Base-by-base conservation (phyloP, 75 land plant genomes). In the Pinus tabuliformis region DNA sequence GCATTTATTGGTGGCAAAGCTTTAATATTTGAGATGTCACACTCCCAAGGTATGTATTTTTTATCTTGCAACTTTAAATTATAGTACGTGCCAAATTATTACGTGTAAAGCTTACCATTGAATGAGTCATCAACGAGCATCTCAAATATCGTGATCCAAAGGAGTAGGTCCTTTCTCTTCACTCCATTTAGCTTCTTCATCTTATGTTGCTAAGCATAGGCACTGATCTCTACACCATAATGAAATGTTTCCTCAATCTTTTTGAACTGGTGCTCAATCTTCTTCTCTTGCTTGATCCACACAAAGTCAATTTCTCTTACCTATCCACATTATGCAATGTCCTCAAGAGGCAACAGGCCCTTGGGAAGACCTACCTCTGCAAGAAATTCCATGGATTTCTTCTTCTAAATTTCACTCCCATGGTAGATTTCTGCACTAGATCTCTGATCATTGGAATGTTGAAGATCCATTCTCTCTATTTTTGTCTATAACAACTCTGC, bases 281-380 rank as follows among this genome's bases (percentile, higher is more conserved):
- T 56, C 78, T 80, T 74, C 62, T 72, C 68, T 77, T 73, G 78
- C 70, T 62, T 77, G 15, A 80, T 74, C 91, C 90, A 89, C 66
- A 87, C 81, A 71, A 75, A 89, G 12, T 85, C 91, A 16, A 82
- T 82, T 59, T 59, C 85, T 65, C 64, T 58, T 57, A 76, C 81
- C 62, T 75, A 73, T 18, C 91, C 91, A 3, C 58, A 70, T 70
- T 87, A 89, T 57, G 58, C 75, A 12, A 87, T 56, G 5, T 82
- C 72, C 76, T 82, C 62, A 62, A 89, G 75, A 24, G 91, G 90
- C 73, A 89, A 72, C 58, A 89, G 82, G 1, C 91, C 91, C 14
- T 70, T 76, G 30, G 90, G 91, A 33, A 89, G 78, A 28, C 75
- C 76, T 36, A 79, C 26, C 80, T 76, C 83, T 65, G 45, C 68